A percentile compares a stretch with the other conserved stretches of the same genome.
These are phyloP conservation scores for Boletellus deceptivus DNA, from an alignment of 1,284 basidiomycete genomes.

Conservation along the genomic window DNA sequence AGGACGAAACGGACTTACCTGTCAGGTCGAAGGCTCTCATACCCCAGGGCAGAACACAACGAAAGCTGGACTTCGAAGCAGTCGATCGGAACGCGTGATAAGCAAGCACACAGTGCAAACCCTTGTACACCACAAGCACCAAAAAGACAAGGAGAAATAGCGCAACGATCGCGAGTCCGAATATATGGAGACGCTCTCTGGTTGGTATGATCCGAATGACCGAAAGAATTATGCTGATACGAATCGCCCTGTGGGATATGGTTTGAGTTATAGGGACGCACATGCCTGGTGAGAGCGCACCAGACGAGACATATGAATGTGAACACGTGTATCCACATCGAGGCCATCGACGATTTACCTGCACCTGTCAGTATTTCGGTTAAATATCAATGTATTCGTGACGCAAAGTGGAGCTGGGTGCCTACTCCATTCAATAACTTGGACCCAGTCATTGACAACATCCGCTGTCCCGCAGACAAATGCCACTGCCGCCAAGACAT, in stretches of 20 bases:
- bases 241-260: neutral
- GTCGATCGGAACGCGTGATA: neutral
- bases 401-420: neutral
- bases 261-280: neutral
- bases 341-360: neutral
- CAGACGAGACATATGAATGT: neutral
- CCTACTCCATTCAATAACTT: neutral
- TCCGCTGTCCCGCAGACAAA: neutral
- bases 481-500: neutral
- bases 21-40: neutral
- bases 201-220: neutral
- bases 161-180: neutral
- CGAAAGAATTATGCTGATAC: neutral
- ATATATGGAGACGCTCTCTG: neutral
- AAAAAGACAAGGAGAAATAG: neutral
- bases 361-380: neutral
- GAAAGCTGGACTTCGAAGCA: neutral
- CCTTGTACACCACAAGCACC: neutral
- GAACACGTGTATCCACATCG: neutral
- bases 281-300: neutral
- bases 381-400: neutral
- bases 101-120: neutral
- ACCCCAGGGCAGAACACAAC: neutral
- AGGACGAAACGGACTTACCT: neutral
- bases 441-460: neutral